Base-by-base conservation (phyloP, 179 eudicot species). In the Gypsophila paniculata region DNA sequence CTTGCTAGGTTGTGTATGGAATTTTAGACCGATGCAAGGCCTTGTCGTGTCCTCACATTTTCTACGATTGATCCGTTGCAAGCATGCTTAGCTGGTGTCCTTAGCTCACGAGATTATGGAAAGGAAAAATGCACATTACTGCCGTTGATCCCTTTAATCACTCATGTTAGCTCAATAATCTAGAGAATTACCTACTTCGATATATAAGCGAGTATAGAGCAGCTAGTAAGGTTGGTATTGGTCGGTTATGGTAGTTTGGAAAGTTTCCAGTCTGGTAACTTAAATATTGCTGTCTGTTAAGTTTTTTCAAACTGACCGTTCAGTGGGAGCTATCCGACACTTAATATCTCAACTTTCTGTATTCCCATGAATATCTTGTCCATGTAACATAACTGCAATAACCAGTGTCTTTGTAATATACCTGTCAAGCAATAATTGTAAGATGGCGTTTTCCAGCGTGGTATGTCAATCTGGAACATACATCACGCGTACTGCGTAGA, bases 381-480 rank as follows among this genome's bases (percentile, higher is more conserved):
- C 23, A 36, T 17, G 15, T 0, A 5, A 34, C 23, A 5, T 32
- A 42, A n/a, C 23, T 51, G 13, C 71, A 14, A 15, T 62, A 62
- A 34, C 23, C 48, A 6, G 22, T 62, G 19, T 62, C 23, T 17
- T 62, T 62, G 48, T 10, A 4, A 3, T 62, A 3, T 62, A 36
- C 19, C 42, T 32, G 15, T 65, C 26, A 38, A 18, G 29, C 52
- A 39, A 19, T 36, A 22, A 21, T 42, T 42, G 49, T 63, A 3
- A n/a, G 46, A 34, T 17, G 48, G 13, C 23, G 15, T 17, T 34
- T 62, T 48, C 4, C 42, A 48, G 58, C 42, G 21, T 67, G 13
- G 38, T 49, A 39, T 22, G 18, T 65, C 25, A 32, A 13, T 49
- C 46, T 65, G 34, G 25, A 54, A 53, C 14, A 77, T 69, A 23